Base-by-base conservation (phyloP, 768 basidiomycete genomes). In the Serendipita sp. region DNA sequence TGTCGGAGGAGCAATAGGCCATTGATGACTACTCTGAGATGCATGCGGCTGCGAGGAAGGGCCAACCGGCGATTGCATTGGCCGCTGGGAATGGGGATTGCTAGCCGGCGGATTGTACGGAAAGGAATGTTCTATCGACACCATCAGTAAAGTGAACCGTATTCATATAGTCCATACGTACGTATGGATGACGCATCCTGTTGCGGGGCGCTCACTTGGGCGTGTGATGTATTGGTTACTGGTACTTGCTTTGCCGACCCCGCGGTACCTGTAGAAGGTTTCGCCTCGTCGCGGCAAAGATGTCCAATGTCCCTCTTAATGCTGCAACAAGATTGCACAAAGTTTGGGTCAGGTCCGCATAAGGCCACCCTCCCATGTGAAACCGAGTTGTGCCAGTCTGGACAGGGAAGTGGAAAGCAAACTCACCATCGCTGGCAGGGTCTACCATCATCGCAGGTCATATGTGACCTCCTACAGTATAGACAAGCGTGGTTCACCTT, bases 261-360 rank as follows among this genome's bases (percentile, higher is more conserved):
- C 14, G 38, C 5, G 38, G 38, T 14, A 38, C 38, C 38, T 7
- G 38, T 38, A 14, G 64, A 34, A 20, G 61, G 67, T 63, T 68
- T 70, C 5, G 81, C 81, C 70, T 94, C 91, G 71, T 95, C 94
- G 67, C 90, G 88, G 69, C 93, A 96, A 14, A 95, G 77, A 74
- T 96, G 91, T 0, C 91, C 90, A 65, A 97, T 97, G 72, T 97
- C 94, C 42, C 95, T 84, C 72, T 97, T 97, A 69, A 97, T 90
- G 69, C 93, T 94, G 68, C 56, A 31, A 26, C 61, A 26, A 30
- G 43, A 64, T 38, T 64, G 62, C 43, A 61, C 62, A 38, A 67
- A 53, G 4, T 61, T 61, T 17, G 66, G 42, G 60, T 65, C 31
- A 60, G 53, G 3, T 7, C 14, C 61, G 41, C 61, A 45, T 42